These are phyloP conservation scores for Beauveria rudraprayagi DNA, from an alignment of 2,329 filamentous ascomycete genomes.

Conservation along the genomic window DNA sequence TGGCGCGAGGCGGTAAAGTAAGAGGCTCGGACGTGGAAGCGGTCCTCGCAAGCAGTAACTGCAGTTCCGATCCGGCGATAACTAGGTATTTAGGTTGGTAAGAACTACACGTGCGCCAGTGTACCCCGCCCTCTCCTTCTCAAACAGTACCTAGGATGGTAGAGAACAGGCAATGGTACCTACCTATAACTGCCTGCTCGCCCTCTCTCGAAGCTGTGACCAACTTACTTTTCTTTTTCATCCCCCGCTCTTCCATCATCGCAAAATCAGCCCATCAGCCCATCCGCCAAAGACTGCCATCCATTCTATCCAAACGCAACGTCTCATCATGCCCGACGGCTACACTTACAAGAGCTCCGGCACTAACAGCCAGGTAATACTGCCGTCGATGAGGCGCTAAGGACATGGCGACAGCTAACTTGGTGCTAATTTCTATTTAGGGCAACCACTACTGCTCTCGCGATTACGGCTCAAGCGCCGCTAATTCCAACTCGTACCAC, in stretches of 20 bases:
- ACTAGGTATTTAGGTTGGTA: no score
- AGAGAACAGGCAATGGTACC: no score
- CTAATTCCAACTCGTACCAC: constrained; percentile 55
- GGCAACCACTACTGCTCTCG: constrained; percentile 62
- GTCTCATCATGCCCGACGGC: constrained; percentile 13
- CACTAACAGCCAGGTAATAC: constrained; percentile 51
- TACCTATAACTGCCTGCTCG: no score
- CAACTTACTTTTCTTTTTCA: no score
- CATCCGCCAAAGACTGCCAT: neutral
- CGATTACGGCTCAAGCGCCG: constrained; percentile 49
- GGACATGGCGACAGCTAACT: neutral
- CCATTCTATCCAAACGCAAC: neutral
- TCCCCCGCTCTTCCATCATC: neutral
- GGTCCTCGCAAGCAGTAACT: no score
- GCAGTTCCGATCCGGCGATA: no score
- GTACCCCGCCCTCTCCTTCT: no score
- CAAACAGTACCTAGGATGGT: no score
- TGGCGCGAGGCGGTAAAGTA: no score
- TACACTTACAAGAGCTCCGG: constrained; percentile 44
- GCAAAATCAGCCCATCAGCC: neutral
- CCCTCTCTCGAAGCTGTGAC: no score
- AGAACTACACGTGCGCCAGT: no score
- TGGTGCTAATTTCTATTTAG: constrained; percentile 31
- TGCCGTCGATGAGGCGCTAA: constrained; percentile 29
- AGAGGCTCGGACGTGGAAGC: no score